Evolutionary conservation across 257 asterid species (phyloP).

Genomic region (Euphrasia confusa): DNA sequence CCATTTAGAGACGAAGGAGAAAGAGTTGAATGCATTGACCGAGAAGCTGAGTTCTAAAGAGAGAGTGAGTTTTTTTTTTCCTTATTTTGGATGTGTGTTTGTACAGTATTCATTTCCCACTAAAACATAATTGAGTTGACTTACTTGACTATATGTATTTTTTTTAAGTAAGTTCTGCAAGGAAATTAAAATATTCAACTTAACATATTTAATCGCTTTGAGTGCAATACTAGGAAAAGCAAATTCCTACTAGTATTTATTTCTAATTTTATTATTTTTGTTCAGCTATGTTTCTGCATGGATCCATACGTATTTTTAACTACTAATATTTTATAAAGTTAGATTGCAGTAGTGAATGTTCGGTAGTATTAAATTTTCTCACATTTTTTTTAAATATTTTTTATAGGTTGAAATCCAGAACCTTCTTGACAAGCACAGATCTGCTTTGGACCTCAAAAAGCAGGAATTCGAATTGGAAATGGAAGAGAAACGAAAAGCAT

Average conservation of each 20-base stretch:
- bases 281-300: not conserved
- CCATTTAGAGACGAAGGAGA: slow-evolving; percentile 57
- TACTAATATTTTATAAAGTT: too few species aligned
- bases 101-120: not conserved
- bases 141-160: not conserved
- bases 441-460: slow-evolving; percentile 40
- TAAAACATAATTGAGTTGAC: too few species aligned
- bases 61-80: slow-evolving; percentile 48
- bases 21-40: slow-evolving; percentile 42
- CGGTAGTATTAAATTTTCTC: slow-evolving; percentile 5
- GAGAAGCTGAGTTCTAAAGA: slow-evolving; percentile 71
- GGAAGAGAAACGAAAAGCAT: slow-evolving; percentile 42
- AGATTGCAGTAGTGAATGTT: too few species aligned
- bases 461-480: slow-evolving; percentile 58
- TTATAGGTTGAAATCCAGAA: slow-evolving; percentile 72
- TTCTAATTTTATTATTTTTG: not conserved
- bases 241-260: too few species aligned
- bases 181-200: slow-evolving; percentile 4
- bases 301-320: too few species aligned
- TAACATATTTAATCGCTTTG: not conserved
- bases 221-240: too few species aligned
- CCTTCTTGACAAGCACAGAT: slow-evolving; percentile 56
- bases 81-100: slow-evolving; percentile 15
- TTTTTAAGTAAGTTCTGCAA: not conserved
- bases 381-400: slow-evolving; percentile 10